Percentiles rank a stretch among this genome's conserved stretches.
Conservation (phyloP, 257 asterid genomes). For the Marsdenia floribunda region DNA sequence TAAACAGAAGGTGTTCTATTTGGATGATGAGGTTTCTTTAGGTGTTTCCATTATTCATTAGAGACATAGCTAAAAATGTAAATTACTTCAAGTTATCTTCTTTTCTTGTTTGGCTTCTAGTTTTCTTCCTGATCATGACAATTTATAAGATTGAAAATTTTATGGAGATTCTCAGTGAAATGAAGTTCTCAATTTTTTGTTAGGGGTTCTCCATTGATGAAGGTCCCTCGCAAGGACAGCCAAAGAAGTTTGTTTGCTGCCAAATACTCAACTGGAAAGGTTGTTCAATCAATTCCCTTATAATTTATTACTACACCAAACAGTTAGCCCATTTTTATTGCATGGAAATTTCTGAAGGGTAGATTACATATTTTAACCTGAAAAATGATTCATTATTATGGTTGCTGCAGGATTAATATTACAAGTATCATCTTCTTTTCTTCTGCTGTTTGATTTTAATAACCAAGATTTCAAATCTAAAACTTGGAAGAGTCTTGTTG, state of each 20-base stretch:
- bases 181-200: conserved; percentile 12
- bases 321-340: not conserved
- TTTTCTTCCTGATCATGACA: not conserved
- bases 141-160: not conserved
- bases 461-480: conserved; percentile 46
- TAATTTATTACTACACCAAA: not conserved
- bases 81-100: not conserved
- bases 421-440: conserved; percentile 56
- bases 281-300: conserved; percentile 13
- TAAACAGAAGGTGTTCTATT: not conserved
- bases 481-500: conserved; percentile 37
- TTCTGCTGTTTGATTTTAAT: conserved; percentile 45
- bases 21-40: not conserved
- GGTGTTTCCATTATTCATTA: not conserved
- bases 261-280: conserved; percentile 87
- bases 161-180: not conserved
- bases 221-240: conserved; percentile 36
- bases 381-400: conserved; percentile 32
- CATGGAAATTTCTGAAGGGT: not conserved
- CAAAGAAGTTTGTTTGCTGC: conserved; percentile 86
- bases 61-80: not conserved
- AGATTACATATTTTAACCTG: conserved; percentile 5
- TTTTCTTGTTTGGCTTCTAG: not conserved
- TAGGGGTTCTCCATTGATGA: conserved; percentile 82
- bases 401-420: conserved; percentile 76